Evolutionary conservation across 2,329 filamentous ascomycete species (phyloP).

Genomic region (Neophaeococcomyces aloes): DNA sequence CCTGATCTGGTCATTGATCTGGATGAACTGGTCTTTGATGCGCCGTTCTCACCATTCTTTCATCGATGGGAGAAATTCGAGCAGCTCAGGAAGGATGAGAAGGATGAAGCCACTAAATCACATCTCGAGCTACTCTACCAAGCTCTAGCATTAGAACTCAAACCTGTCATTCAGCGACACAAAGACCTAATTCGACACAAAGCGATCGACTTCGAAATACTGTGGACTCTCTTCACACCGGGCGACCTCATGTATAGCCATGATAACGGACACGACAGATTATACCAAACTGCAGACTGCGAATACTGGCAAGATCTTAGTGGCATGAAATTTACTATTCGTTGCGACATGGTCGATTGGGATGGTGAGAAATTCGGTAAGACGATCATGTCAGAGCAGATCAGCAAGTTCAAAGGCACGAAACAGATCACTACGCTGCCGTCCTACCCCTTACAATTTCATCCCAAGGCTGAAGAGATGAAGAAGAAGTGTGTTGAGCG

Average conservation of each 20-base stretch:
- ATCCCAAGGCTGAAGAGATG: slow-evolving; percentile 8
- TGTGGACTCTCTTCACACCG: slow-evolving; percentile 13
- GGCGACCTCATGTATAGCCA: slow-evolving; percentile 10
- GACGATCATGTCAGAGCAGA: neutral
- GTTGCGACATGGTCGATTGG: slow-evolving; percentile 9
- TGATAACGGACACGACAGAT: slow-evolving; percentile 8
- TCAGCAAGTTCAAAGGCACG: slow-evolving; percentile 11
- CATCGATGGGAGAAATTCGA: slow-evolving; percentile 50
- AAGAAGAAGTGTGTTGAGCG: slow-evolving; percentile 8
- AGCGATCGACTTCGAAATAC: slow-evolving; percentile 10
- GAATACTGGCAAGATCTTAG: slow-evolving; percentile 5
- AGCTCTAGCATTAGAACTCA: slow-evolving; percentile 6
- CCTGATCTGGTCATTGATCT: slow-evolving; percentile 50
- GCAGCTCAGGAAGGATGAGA: slow-evolving; percentile 1
- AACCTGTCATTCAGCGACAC: slow-evolving; percentile 4
- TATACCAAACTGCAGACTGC: slow-evolving; percentile 6
- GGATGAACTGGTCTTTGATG: slow-evolving; percentile 50
- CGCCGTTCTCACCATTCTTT: slow-evolving; percentile 54
- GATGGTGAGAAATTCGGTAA: slow-evolving; percentile 10
- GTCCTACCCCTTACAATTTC: slow-evolving; percentile 7
- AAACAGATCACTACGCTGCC: slow-evolving; percentile 10
- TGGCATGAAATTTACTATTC: slow-evolving; percentile 7
- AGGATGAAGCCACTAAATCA: slow-evolving; percentile 6
- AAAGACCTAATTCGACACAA: slow-evolving; percentile 7
- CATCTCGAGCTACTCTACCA: slow-evolving; percentile 10